A percentile compares a stretch with the other conserved stretches of the same genome.
Evolutionary conservation across 345 rosid genomes (phyloP).

Genomic region (Zanthoxylum bungeanum): DNA sequence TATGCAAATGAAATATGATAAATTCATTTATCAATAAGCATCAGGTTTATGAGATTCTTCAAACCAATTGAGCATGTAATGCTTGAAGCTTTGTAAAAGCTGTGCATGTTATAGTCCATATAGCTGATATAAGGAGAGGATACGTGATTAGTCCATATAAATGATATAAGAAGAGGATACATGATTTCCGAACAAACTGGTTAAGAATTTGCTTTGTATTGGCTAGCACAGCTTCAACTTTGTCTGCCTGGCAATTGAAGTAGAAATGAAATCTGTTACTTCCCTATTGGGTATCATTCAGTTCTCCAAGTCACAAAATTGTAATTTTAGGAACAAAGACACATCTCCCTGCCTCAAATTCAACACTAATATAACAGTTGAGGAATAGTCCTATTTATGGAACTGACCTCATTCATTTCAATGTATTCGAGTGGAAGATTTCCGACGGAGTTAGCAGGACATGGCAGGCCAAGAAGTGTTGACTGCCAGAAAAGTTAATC

Average conservation of each 20-base stretch:
- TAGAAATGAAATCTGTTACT: conserved; percentile 12
- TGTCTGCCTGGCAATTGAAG: conserved; percentile 59
- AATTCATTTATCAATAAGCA: not conserved
- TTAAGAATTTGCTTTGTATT: conserved; percentile 92
- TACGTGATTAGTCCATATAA: too few species aligned
- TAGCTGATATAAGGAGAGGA: not conserved
- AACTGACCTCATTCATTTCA: conserved; percentile 67
- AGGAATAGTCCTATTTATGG: not conserved
- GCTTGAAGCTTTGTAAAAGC: not conserved
- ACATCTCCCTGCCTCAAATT: not conserved
- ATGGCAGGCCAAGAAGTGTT: conserved; percentile 82
- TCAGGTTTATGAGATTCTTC: not conserved
- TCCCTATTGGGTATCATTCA: not conserved
- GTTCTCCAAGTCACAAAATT: conserved; percentile 1
- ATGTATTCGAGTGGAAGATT: conserved; percentile 84
- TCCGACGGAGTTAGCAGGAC: conserved; percentile 94
- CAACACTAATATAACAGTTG: not conserved
- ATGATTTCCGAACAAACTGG: conserved; percentile 83
- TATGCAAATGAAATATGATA: not conserved
- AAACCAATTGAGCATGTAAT: not conserved
- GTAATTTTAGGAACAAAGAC: not conserved
- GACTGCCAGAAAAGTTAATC: conserved; percentile 52
- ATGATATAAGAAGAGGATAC: conserved; percentile 51
- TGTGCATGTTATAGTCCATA: not conserved
- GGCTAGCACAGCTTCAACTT: conserved; percentile 89